These are phyloP conservation scores for Lactifluus pinguis DNA, from an alignment of 768 basidiomycete species.

Conservation along the genomic window DNA sequence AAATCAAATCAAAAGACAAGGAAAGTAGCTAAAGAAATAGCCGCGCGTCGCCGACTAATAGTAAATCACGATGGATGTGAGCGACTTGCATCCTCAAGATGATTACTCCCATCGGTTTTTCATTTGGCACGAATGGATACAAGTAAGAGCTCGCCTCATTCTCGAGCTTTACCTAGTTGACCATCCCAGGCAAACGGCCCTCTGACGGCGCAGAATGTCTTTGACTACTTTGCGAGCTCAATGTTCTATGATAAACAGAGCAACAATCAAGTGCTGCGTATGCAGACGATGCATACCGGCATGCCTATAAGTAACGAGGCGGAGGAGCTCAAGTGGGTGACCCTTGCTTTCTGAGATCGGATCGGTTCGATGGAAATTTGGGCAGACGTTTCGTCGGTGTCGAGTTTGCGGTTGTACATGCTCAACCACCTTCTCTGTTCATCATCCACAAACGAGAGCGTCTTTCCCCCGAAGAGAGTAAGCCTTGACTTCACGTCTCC, in stretches of 20 bases:
- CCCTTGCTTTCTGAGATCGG: not conserved
- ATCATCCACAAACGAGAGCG: conserved; percentile 86
- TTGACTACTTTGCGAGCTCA: conserved; percentile 84
- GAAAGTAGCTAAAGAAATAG: too few relatives aligned
- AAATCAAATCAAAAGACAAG: not conserved
- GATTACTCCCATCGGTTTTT: conserved; percentile 79
- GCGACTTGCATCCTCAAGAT: conserved; percentile 69
- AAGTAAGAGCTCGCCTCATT: conserved; percentile 33
- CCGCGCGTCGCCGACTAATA: too few relatives aligned
- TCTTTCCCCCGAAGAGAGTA: conserved; percentile 76
- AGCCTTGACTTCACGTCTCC: conserved; percentile 16
- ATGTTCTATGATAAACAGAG: conserved; percentile 95
- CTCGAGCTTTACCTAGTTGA: conserved; percentile 1
- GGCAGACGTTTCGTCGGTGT: conserved; percentile 75
- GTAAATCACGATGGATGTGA: conserved; percentile 34
- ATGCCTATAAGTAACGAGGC: conserved; percentile 68
- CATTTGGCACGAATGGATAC: conserved; percentile 89
- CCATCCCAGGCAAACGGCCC: conserved; percentile 59
- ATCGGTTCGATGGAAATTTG: not conserved
- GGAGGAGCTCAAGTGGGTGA: conserved; percentile 73
- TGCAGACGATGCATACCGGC: conserved; percentile 90
- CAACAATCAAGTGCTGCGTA: conserved; percentile 85
- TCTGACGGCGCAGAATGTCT: conserved; percentile 66
- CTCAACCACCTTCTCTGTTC: conserved; percentile 72
- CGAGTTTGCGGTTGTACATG: conserved; percentile 79